Percentiles rank a stretch among this genome's conserved stretches.
Evolutionary conservation across 345 rosid genomes (phyloP).

Genomic region (Conringia planisiliqua): DNA sequence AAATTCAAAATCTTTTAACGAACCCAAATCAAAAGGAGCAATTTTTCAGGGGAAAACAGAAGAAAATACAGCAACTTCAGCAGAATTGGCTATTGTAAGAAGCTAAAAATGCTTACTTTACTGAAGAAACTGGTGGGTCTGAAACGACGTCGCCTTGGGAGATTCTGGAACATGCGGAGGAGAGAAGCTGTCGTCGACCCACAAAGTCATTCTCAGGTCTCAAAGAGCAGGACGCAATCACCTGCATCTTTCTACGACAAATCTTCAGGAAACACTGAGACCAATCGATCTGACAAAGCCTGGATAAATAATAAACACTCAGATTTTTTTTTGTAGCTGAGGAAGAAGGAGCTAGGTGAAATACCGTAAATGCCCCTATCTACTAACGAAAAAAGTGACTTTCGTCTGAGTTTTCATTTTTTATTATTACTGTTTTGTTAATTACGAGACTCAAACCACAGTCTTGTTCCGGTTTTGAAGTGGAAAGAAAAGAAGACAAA

Average conservation of each 20-base stretch:
- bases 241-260: slow-evolving; percentile 39
- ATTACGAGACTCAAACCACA: too few species aligned
- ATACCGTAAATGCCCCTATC: not conserved
- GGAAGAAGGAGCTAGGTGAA: not conserved
- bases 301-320: not conserved
- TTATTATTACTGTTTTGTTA: too few species aligned
- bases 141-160: slow-evolving; percentile 22
- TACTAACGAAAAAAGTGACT: too few species aligned
- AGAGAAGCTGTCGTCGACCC: slow-evolving; percentile 39
- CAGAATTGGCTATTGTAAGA: not conserved
- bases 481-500: too few species aligned
- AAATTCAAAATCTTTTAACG: not conserved
- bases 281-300: slow-evolving; percentile 7
- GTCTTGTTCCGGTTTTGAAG: too few species aligned
- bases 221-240: slow-evolving; percentile 35
- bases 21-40: slow-evolving; percentile 6
- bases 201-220: slow-evolving; percentile 32
- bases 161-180: slow-evolving; percentile 39
- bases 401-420: not conserved
- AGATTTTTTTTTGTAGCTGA: not conserved
- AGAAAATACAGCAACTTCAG: not conserved
- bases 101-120: slow-evolving; percentile 29
- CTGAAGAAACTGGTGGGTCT: slow-evolving; percentile 29
- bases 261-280: not conserved
- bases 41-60: not conserved